Conservation (phyloP, 805 yeast genomes). For the Candida cerambycidarum region DNA sequence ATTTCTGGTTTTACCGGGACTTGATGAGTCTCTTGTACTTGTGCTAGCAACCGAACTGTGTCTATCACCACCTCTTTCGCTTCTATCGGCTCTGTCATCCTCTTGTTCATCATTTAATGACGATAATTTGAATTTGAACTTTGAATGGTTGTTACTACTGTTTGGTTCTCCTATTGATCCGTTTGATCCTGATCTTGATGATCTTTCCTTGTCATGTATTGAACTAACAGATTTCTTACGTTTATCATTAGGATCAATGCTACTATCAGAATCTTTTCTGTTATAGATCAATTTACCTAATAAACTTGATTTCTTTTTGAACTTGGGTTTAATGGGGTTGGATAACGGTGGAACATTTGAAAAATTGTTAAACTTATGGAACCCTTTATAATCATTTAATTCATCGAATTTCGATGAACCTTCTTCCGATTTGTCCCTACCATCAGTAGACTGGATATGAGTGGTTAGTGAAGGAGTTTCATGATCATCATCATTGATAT, state of each 20-base stretch:
- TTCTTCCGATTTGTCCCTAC: neutral
- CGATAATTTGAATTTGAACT: slow-evolving; percentile 39
- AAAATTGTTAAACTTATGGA: slow-evolving; percentile 32
- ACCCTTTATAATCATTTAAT: slow-evolving; percentile 35
- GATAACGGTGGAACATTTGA: slow-evolving; percentile 45
- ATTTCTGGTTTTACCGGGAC: slow-evolving; percentile 9
- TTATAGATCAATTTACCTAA: slow-evolving; percentile 41
- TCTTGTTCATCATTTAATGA: slow-evolving; percentile 20
- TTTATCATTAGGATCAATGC: slow-evolving; percentile 1
- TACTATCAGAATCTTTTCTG: slow-evolving; percentile 29
- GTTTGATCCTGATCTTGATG: neutral
- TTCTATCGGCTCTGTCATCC: slow-evolving; percentile 6
- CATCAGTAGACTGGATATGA: neutral
- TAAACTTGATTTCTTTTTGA: slow-evolving; percentile 36
- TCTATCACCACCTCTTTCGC: slow-evolving; percentile 4
- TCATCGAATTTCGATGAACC: slow-evolving; percentile 3
- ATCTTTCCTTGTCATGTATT: neutral
- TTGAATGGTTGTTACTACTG: slow-evolving; percentile 12
- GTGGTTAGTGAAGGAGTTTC: neutral
- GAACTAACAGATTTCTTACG: slow-evolving; percentile 1
- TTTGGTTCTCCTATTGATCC: slow-evolving; percentile 7
- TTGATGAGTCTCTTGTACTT: neutral
- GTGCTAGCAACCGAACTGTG: slow-evolving; percentile 5
- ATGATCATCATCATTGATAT: slow-evolving; percentile 10
- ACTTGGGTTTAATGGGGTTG: slow-evolving; percentile 51